Evolutionary conservation across 75 land plant genomes (phyloP), one percentile per base, ranked within the genome.

Genomic region (Pinus albicaulis): DNA sequence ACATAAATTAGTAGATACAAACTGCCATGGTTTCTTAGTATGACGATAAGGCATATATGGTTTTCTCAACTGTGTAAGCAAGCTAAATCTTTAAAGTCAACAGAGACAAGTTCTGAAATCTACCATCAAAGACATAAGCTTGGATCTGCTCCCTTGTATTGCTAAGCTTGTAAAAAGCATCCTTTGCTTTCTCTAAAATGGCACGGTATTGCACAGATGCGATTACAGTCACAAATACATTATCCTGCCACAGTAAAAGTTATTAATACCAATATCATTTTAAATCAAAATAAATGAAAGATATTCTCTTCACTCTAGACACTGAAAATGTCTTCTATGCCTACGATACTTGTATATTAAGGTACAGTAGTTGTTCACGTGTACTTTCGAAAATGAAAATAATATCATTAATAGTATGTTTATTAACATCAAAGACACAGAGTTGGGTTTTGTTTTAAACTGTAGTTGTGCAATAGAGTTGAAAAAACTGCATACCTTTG

Each of bases 121-220:
- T 78, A 86, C 91, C 91, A 85, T 89, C 91, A 82, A 89, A 89
- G 52, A 89, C 91, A 75, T 89, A 89, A 55, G 91, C 64, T 57
- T 87, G 91, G 24, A 89, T 89, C 53, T 89, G 91, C 68, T 76
- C 80, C 78, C 77, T 74, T 34, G 91, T 86, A 58, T 80, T 87
- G 60, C 86, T 83, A 7, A 89, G 91, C 59, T 87, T 90, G 72
- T 89, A 89, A 48, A 84, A 89, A 7, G 91, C 91, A 81, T 89
- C 90, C 17, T 58, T 73, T 23, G 91, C 90, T 71, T 89, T 89
- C 25, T 84, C 82, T 19, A 76, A 76, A 26, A 89, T 76, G 14
- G 86, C 90, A 58, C 90, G 86, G 36, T 87, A 89, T 73, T 89
- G 91, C 55, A 89, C 77, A 52, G 91, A 89, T 72, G 89, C 91